Evolutionary conservation across 495 filamentous ascomycete genomes (phyloP).

Genomic region (Penicillium parvum): DNA sequence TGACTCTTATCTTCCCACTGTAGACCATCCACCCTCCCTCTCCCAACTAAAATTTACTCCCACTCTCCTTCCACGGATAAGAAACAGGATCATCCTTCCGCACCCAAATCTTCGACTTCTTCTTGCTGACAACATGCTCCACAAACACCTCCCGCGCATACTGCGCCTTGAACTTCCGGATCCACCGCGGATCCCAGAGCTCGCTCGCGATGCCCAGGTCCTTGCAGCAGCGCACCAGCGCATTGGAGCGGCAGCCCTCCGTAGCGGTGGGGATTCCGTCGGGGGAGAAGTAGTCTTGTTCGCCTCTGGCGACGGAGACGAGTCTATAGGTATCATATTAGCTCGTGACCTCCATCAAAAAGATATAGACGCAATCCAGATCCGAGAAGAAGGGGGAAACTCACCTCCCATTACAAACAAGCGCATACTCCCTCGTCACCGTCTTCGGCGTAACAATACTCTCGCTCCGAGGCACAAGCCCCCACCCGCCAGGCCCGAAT

Average conservation of each 20-base stretch:
- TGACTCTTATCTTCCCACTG: neutral
- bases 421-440: constrained; percentile 92
- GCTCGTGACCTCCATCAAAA: neutral
- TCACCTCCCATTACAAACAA: constrained; percentile 85
- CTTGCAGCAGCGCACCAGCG: constrained; percentile 94
- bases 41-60: constrained; percentile 17
- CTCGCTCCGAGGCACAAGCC: constrained; percentile 83
- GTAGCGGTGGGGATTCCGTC: constrained; percentile 95
- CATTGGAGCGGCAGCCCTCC: constrained; percentile 96
- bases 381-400: constrained; percentile 25
- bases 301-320: constrained; percentile 87
- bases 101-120: constrained; percentile 80
- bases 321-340: constrained; percentile 50
- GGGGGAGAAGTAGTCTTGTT: constrained; percentile 89
- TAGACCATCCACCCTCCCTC: neutral
- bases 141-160: constrained; percentile 74
- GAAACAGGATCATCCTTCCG: constrained; percentile 76
- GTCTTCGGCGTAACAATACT: constrained; percentile 82
- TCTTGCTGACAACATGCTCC: constrained; percentile 79
- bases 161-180: constrained; percentile 62
- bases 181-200: constrained; percentile 93
- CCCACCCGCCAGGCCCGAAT: constrained; percentile 96
- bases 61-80: constrained; percentile 75
- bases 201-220: constrained; percentile 93
- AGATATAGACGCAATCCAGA: too few species aligned